phyloP scores from a whole-genome alignment of 2,329 filamentous ascomycete genomes.

The Neoarthrinium moseri region DNA sequence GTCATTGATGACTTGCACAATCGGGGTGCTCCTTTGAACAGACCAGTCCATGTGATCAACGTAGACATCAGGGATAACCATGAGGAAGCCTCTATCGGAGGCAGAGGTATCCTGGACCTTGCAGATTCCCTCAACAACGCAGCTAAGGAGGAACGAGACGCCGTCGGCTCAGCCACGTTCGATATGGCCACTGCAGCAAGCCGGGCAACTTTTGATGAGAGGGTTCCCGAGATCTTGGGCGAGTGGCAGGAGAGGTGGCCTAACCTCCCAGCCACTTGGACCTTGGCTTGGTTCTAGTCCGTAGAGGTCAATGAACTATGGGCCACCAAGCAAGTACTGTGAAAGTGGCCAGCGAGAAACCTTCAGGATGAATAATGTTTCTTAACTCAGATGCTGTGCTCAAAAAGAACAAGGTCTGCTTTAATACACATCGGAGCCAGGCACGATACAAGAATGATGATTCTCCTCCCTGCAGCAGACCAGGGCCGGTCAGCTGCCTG shows the following conservation, averaged over 20 bases:
- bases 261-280: conserved; percentile 88
- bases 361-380: too few species aligned
- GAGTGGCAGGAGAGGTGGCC: conserved; percentile 97
- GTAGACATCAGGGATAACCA: conserved; percentile 98
- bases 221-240: conserved; percentile 86
- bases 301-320: too few species aligned
- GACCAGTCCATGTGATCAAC: conserved; percentile 96
- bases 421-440: too few species aligned
- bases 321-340: too few species aligned
- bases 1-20: conserved; percentile 91
- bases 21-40: conserved; percentile 81
- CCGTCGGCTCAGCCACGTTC: conserved; percentile 64
- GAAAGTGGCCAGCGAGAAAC: too few species aligned
- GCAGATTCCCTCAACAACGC: conserved; percentile 81
- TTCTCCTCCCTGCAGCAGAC: too few species aligned
- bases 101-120: conserved; percentile 87
- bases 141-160: conserved; percentile 73
- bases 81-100: conserved; percentile 89
- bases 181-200: conserved; percentile 66
- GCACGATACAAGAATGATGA: too few species aligned
- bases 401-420: too few species aligned
- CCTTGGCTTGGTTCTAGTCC: conserved; percentile 91
- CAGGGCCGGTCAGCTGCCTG: too few species aligned
- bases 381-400: too few species aligned
- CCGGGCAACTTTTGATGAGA: conserved; percentile 82